Percentiles rank a stretch among this genome's conserved stretches.
Evolutionary conservation across 352 stramenopile genomes (phyloP).

Genomic region (Salisapilia sapeloensis): DNA sequence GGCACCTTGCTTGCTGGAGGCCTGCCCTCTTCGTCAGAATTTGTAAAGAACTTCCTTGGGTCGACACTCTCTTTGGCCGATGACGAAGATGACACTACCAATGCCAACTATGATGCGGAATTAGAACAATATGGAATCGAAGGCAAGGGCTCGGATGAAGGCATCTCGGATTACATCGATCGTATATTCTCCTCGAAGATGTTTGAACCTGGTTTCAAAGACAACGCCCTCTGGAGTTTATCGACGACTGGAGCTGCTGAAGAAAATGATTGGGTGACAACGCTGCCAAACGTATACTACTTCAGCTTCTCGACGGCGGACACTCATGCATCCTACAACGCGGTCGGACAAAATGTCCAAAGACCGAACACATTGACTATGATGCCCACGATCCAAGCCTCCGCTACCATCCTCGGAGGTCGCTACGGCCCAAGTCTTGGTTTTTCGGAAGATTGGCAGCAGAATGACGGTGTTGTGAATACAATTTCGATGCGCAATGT

Average conservation of each 20-base stretch:
- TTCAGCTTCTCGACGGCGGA: constrained; percentile 28
- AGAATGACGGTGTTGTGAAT: constrained; percentile 19
- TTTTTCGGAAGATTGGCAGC: constrained; percentile 20
- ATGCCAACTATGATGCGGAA: constrained; percentile 24
- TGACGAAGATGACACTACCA: constrained; percentile 8
- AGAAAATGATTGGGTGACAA: constrained; percentile 26
- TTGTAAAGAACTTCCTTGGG: constrained; percentile 16
- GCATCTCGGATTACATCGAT: constrained; percentile 13
- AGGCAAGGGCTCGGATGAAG: constrained; percentile 8
- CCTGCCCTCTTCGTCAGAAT: constrained; percentile 17
- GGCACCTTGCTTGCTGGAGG: constrained; percentile 28
- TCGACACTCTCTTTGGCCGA: constrained; percentile 14
- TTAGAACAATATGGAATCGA: constrained; percentile 36
- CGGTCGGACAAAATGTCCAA: constrained; percentile 17
- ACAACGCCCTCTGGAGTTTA: constrained; percentile 21
- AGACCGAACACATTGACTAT: constrained; percentile 30
- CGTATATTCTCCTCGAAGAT: constrained; percentile 17
- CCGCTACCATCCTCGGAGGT: constrained; percentile 17
- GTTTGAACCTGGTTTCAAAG: constrained; percentile 15
- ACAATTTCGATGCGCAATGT: constrained; percentile 26
- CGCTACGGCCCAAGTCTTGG: constrained; percentile 14
- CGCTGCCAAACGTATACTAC: constrained; percentile 32
- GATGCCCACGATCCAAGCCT: constrained; percentile 19
- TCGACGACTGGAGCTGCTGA: constrained; percentile 14
- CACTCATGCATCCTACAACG: constrained; percentile 15